Percentiles rank a stretch among this genome's conserved stretches.
These are phyloP conservation scores for Trametes cingulata DNA, from an alignment of 768 basidiomycete genomes.

Conservation along the genomic window DNA sequence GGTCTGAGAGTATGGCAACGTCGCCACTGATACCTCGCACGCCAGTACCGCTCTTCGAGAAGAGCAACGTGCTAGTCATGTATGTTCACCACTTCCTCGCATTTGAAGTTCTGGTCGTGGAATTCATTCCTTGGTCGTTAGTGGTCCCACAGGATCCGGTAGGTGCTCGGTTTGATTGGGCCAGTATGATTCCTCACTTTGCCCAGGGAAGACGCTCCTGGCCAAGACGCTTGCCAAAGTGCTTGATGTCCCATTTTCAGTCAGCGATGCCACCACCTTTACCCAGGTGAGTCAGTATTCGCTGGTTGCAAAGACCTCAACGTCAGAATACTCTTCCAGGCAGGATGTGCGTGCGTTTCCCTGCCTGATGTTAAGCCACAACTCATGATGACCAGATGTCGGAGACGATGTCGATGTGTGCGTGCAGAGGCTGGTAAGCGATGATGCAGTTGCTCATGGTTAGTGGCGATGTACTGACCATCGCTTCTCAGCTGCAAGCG, in stretches of 20 bases:
- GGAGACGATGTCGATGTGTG: conserved; percentile 97
- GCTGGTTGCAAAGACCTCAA: not conserved
- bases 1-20: not conserved
- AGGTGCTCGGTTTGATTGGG: conserved; percentile 10
- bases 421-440: conserved; percentile 73
- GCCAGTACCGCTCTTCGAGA: conserved; percentile 72
- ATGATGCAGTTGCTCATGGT: no score
- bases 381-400: conserved; percentile 58
- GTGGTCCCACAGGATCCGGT: conserved; percentile 89
- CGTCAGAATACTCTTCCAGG: conserved; percentile 41
- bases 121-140: conserved; percentile 26
- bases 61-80: conserved; percentile 95
- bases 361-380: not conserved
- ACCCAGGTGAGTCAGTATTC: conserved; percentile 62
- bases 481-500: conserved; percentile 91
- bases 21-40: conserved; percentile 43
- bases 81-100: conserved; percentile 37
- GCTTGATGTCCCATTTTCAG: conserved; percentile 91
- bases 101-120: not conserved
- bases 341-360: conserved; percentile 59
- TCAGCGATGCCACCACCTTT: conserved; percentile 91
- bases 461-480: no score
- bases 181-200: conserved; percentile 4
- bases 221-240: conserved; percentile 90
- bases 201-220: conserved; percentile 81